Evolutionary conservation across 148 eudicot genomes (phyloP).

Genomic region (Linanthus parryae): DNA sequence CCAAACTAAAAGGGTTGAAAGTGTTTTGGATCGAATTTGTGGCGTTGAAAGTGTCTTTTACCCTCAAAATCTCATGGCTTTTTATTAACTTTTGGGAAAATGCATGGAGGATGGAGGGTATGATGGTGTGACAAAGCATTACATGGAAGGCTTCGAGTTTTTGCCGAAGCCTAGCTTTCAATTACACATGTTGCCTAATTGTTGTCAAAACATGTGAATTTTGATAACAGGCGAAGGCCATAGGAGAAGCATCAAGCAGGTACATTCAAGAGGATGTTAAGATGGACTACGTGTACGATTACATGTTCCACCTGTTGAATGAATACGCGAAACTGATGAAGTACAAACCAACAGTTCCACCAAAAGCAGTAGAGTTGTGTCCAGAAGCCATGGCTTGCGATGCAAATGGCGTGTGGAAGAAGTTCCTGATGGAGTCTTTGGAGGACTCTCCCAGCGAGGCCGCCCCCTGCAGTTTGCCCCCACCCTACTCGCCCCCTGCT

Average conservation of each 20-base stretch:
- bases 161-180: no score
- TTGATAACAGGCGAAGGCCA: conserved; percentile 33
- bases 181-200: no score
- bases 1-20: no score
- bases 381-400: conserved; percentile 42
- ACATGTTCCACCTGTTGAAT: conserved; percentile 49
- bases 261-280: conserved; percentile 38
- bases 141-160: no score
- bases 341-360: conserved; percentile 40
- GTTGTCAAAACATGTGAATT: no score
- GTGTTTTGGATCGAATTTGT: no score
- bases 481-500: conserved; percentile 30
- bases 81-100: no score
- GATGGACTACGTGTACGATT: conserved; percentile 47
- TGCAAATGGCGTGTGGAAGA: conserved; percentile 28
- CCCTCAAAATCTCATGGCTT: no score
- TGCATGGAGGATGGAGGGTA: no score
- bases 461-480: conserved; percentile 38
- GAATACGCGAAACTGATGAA: conserved; percentile 44
- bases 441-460: conserved; percentile 28
- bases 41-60: no score
- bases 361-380: conserved; percentile 34
- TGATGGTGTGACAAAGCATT: no score
- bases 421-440: conserved; percentile 32
- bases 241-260: conserved; percentile 31